Evolutionary conservation across 2,329 filamentous ascomycete genomes (phyloP), one percentile per base, ranked within the genome.

Genomic region (Xylariales sp.): DNA sequence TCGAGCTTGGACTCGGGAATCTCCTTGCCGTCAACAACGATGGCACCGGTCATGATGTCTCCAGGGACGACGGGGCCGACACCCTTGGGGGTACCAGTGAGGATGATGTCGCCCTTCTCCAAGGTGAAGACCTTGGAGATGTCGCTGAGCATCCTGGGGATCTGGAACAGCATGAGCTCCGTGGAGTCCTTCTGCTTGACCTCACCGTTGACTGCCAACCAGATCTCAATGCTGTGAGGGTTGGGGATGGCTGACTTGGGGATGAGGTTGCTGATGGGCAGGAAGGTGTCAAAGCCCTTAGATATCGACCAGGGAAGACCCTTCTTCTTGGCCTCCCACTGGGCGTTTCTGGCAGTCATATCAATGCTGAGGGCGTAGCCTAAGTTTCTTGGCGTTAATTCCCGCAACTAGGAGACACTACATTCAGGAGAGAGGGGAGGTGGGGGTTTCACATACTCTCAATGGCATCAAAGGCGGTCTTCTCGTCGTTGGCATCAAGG

Each of bases 241-340:
- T 97, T 81, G 11, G 84, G 77, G 50, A 98, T 88, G 48, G 76
- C 73, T 24, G 77, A 72, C 69, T 94, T 95, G 50, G 81, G 71
- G 53, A 98, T 94, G 39, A 87, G 72, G 47, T 83, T 71, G 61
- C 84, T 88, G 56, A 98, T 76, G 41, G 93, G 93, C 36, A 95
- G 74, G 70, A 98, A 98, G 4, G 93, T 97, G 63, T 98, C 93
- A 60, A 97, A 98, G 32, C 93, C 93, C 71, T 98, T 98, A 51
- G 88, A 85, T 49, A 96, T 96, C 54, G 83, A 81, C 93, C 93
- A 98, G 6, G 93, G 93, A 13, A 97, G 81, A 24, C 93, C 89
- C 72, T 93, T 95, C 67, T 85, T 88, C 78, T 97, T 98, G 48
- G 91, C 91, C 69, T 96, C 89, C 53, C 95, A 87, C 67, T 98